These are phyloP conservation scores for Dalbergia cochinchinensis DNA, from an alignment of 306 rosid genomes.

Conservation along the genomic window DNA sequence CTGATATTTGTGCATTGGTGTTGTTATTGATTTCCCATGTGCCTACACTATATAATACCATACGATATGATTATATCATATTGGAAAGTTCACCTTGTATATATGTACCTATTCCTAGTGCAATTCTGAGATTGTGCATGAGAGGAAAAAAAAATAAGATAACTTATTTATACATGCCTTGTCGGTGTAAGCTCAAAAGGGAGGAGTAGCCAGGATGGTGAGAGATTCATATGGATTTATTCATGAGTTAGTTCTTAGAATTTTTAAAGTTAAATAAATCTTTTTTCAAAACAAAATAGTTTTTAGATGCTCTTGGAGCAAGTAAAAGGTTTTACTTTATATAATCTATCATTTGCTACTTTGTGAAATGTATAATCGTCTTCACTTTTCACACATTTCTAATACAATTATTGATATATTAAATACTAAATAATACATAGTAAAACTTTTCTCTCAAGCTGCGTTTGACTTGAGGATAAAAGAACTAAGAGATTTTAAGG, in stretches of 20 bases:
- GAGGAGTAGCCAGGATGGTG: neutral
- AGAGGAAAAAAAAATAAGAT: neutral
- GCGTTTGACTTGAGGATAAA: too few relatives aligned
- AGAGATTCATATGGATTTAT: neutral
- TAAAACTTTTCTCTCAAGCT: too few relatives aligned
- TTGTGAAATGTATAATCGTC: too few relatives aligned
- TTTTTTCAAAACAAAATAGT: neutral
- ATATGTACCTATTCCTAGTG: neutral
- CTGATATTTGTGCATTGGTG: constrained; percentile 9
- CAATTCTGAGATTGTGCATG: neutral
- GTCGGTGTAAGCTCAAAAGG: neutral
- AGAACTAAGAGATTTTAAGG: too few relatives aligned
- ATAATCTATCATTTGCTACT: too few relatives aligned
- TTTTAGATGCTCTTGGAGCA: too few relatives aligned
- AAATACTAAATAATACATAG: too few relatives aligned
- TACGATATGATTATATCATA: neutral
- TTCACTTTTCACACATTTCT: too few relatives aligned
- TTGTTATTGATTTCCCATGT: neutral
- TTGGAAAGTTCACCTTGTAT: neutral
- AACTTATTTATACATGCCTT: too few relatives aligned
- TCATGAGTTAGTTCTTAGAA: neutral
- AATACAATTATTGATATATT: too few relatives aligned
- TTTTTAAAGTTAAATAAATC: neutral
- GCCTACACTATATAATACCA: neutral
- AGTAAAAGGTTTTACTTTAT: too few relatives aligned